phyloP scores from a whole-genome alignment of 2,329 filamentous ascomycete species.

The Colletotrichum sidae region DNA sequence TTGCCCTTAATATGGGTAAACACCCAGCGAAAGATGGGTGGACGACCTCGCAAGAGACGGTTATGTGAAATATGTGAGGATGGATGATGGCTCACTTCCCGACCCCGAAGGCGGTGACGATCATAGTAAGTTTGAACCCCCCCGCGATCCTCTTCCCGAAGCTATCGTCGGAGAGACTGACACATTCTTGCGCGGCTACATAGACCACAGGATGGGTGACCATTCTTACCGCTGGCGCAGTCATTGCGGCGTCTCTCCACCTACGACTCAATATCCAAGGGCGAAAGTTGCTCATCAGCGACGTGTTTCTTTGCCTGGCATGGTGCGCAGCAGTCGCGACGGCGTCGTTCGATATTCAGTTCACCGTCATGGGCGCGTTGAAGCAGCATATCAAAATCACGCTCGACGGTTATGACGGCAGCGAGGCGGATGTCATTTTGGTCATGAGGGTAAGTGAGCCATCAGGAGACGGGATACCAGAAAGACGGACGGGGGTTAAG shows the following conservation, averaged over 20 bases:
- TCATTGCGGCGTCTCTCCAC: conserved; percentile 31
- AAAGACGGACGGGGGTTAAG: neutral
- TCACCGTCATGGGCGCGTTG: conserved; percentile 29
- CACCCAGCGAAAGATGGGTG: neutral
- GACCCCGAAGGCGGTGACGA: conserved; percentile 35
- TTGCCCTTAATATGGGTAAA: conserved; percentile 15
- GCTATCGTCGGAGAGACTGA: conserved; percentile 7
- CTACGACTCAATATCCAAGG: conserved; percentile 33
- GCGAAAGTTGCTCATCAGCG: conserved; percentile 20
- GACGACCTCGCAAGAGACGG: too few relatives aligned
- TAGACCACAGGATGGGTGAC: conserved; percentile 33
- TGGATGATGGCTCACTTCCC: conserved; percentile 35
- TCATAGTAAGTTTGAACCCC: conserved; percentile 25
- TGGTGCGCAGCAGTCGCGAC: conserved; percentile 26
- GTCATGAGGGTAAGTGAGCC: conserved; percentile 19
- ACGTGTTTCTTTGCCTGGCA: conserved; percentile 29
- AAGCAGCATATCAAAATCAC: conserved; percentile 30
- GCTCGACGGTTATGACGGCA: conserved; percentile 24
- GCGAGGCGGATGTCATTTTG: conserved; percentile 2
- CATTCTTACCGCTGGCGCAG: conserved; percentile 31
- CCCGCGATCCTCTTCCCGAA: neutral
- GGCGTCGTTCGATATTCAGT: conserved; percentile 34
- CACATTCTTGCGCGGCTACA: neutral
- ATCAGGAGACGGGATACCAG: neutral
- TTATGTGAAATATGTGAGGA: conserved; percentile 18